These are phyloP conservation scores for Ganoderma lingzhi DNA, from an alignment of 1,284 basidiomycete species.

Conservation along the genomic window DNA sequence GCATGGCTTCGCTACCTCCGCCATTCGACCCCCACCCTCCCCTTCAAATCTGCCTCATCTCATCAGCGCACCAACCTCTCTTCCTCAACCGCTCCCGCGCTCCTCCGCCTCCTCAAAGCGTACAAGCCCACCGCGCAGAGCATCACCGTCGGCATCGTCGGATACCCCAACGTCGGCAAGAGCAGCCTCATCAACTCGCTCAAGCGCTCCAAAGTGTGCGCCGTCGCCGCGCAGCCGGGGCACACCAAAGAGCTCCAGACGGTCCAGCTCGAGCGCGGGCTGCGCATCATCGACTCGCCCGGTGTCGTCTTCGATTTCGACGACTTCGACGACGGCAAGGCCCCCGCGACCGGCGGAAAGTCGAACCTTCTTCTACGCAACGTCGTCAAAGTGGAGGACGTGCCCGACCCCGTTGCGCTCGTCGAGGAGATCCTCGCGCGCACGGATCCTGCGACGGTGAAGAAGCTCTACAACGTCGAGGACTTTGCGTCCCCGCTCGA, in stretches of 20 bases:
- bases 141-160: conserved; percentile 93
- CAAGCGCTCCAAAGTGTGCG: conserved; percentile 89
- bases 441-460: conserved; percentile 73
- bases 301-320: conserved; percentile 93
- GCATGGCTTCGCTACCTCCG: conserved; percentile 92
- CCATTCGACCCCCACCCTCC: conserved; percentile 92
- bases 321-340: conserved; percentile 53
- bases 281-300: conserved; percentile 94
- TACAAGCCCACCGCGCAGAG: conserved; percentile 82
- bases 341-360: conserved; percentile 43
- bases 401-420: conserved; percentile 90
- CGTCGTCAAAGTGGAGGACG: conserved; percentile 91
- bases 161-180: conserved; percentile 98
- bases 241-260: conserved; percentile 97
- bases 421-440: conserved; percentile 87
- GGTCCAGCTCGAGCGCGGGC: conserved; percentile 91
- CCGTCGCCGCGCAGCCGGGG: conserved; percentile 95
- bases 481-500: conserved; percentile 78
- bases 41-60: conserved; percentile 91
- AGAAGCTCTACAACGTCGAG: conserved; percentile 87
- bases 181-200: conserved; percentile 95
- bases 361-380: conserved; percentile 85
- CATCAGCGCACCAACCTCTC: conserved; percentile 83
- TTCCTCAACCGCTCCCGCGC: conserved; percentile 78
- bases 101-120: conserved; percentile 91